Evolutionary conservation across 352 stramenopile genomes (phyloP).

Genomic region (Phytophthora hibernalis): DNA sequence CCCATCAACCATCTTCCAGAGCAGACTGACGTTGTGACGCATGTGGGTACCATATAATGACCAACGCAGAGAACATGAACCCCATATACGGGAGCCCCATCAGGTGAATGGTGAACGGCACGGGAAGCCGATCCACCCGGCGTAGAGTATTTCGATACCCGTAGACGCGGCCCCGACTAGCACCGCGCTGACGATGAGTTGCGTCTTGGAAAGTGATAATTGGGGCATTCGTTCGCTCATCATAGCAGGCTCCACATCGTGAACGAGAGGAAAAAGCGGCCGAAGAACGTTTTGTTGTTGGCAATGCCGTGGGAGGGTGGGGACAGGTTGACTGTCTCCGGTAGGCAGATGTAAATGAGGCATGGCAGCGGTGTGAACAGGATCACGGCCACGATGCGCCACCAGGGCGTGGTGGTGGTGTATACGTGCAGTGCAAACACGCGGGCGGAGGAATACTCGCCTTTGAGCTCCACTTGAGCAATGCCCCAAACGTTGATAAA

Average conservation of each 20-base stretch:
- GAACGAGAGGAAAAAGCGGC: slow-evolving; percentile 30
- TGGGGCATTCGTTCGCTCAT: slow-evolving; percentile 18
- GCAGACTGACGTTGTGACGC: background rate
- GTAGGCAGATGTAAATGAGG: slow-evolving; percentile 22
- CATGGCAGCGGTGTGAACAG: slow-evolving; percentile 12
- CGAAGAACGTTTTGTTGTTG: slow-evolving; percentile 29
- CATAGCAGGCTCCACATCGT: slow-evolving; percentile 29
- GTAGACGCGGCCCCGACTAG: slow-evolving; percentile 5
- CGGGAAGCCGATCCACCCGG: slow-evolving; percentile 23
- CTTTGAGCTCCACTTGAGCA: slow-evolving; percentile 24
- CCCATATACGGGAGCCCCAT: slow-evolving; percentile 27
- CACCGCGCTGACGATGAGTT: slow-evolving; percentile 16
- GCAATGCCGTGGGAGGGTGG: slow-evolving; percentile 12
- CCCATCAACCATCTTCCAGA: slow-evolving; percentile 15
- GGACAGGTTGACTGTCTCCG: slow-evolving; percentile 11
- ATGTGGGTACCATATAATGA: slow-evolving; percentile 23
- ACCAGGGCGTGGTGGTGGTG: background rate
- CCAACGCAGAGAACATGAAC: slow-evolving; percentile 23
- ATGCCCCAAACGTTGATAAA: no score
- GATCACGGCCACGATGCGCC: slow-evolving; percentile 9
- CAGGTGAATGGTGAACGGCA: slow-evolving; percentile 27
- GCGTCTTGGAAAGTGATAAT: slow-evolving; percentile 15
- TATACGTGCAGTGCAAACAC: slow-evolving; percentile 16
- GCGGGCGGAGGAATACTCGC: background rate
- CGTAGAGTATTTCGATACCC: slow-evolving; percentile 15